Base-by-base conservation (phyloP, 257 asterid genomes). In the Petunia axillaris region DNA sequence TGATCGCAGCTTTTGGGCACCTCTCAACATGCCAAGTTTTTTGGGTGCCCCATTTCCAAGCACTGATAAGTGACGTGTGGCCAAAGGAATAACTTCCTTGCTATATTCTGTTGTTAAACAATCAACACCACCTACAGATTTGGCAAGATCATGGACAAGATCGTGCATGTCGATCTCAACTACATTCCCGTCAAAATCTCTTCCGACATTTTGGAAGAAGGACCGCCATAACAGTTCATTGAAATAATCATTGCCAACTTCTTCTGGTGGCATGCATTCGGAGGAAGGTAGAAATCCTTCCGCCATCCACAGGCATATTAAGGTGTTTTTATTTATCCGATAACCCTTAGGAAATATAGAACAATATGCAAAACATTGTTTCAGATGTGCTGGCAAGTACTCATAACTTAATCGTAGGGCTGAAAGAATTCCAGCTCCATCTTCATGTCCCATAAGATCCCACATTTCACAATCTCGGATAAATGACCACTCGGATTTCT, bases 311-410 rank as follows among this genome's bases (percentile, higher is more conserved):
- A 89, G 74, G 13, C 40, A 52, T 35, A 91, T 90, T 40, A 91
- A 84, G 87, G 88, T 90, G 5, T 77, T 84, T 85, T 77, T 88
- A 78, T 91, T 88, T 64, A 91, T 89, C 83, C 85, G 87, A 65
- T 91, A 90, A 76, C 89, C 93, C 89, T 91, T 89, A 1, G 96
- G 94, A 73, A 91, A 91, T 78, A 91, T 84, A 64, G 92, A 89
- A 82, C 91, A 88, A 79, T 91, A 91, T 25, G 96, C 87, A 81
- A 91, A 89, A 5, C 88, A 75, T 81, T 89, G 91, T 84, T 89
- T 91, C 89, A 91, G 70, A 80, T 87, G 92, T 63, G 91, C 71
- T 38, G 92, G 92, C 80, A 91, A 90, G 77, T 88, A 90, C 74
- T 86, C 84, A 68, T 89, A 91, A 86, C 96, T 90, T 79, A 91